These are phyloP conservation scores for Fusarium guadeloupense DNA, from an alignment of 2,329 filamentous ascomycete species.

Conservation along the genomic window DNA sequence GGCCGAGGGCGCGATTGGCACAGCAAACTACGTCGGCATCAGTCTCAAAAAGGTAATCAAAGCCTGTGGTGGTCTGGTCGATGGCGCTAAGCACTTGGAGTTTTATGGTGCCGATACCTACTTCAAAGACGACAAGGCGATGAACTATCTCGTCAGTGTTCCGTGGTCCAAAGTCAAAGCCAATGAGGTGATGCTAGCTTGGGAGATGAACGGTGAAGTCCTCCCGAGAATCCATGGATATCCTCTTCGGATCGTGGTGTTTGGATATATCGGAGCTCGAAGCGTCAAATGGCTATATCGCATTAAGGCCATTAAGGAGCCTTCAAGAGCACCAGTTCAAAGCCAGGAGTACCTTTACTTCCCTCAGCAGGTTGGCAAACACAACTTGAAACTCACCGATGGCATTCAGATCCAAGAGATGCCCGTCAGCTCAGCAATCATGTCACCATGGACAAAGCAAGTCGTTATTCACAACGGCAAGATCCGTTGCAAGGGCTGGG, in stretches of 20 bases:
- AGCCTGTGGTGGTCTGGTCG: constrained; percentile 68
- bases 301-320: constrained; percentile 67
- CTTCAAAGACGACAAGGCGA: constrained; percentile 71
- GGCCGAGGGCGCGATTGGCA: constrained; percentile 75
- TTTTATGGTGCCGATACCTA: constrained; percentile 77
- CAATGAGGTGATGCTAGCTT: constrained; percentile 73
- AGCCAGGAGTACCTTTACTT: constrained; percentile 75
- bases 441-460: constrained; percentile 69
- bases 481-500: constrained; percentile 67
- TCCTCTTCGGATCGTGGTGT: constrained; percentile 69
- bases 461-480: constrained; percentile 67
- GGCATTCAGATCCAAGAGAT: constrained; percentile 77
- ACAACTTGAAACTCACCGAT: constrained; percentile 67
- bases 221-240: constrained; percentile 73
- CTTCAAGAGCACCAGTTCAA: constrained; percentile 69
- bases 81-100: constrained; percentile 69
- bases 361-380: constrained; percentile 73
- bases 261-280: constrained; percentile 74
- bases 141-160: constrained; percentile 74
- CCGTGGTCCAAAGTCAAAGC: constrained; percentile 73
- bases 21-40: constrained; percentile 69
- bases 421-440: constrained; percentile 74
- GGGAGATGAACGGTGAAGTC: constrained; percentile 75
- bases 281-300: constrained; percentile 71
- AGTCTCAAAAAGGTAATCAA: constrained; percentile 76